phyloP scores from a whole-genome alignment of 805 yeast species.

The Maudiozyma bulderi region DNA sequence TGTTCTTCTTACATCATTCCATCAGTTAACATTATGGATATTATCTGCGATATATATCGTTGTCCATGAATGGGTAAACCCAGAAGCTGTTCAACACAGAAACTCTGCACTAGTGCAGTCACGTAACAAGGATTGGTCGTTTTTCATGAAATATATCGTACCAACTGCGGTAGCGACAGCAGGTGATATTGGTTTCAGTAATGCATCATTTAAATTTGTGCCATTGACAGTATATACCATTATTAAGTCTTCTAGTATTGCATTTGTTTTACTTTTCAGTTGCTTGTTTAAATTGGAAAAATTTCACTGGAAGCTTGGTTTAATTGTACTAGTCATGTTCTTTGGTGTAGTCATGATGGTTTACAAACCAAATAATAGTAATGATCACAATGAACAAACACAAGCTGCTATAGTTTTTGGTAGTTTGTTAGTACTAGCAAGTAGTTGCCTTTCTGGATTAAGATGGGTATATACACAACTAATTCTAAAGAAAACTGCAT shows the following conservation, averaged over 20 bases:
- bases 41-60: conserved; percentile 39
- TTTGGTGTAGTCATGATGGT: conserved; percentile 86
- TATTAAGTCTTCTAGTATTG: conserved; percentile 80
- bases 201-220: conserved; percentile 69
- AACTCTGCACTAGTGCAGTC: not conserved
- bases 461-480: conserved; percentile 94
- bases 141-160: conserved; percentile 46
- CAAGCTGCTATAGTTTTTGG: conserved; percentile 38
- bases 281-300: conserved; percentile 69
- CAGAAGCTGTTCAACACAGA: not conserved
- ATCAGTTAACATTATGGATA: conserved; percentile 59
- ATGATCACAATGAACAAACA: conserved; percentile 12
- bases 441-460: conserved; percentile 77
- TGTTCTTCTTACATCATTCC: conserved; percentile 71
- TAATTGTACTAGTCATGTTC: conserved; percentile 72
- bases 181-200: conserved; percentile 90
- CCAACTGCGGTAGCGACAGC: conserved; percentile 87
- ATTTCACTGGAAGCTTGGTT: conserved; percentile 55
- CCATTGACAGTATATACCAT: conserved; percentile 82
- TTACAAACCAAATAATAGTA: conserved; percentile 32
- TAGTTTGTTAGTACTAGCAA: conserved; percentile 59
- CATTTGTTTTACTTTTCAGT: conserved; percentile 85
- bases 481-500: conserved; percentile 52
- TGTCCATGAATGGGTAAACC: conserved; percentile 8
- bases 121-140: conserved; percentile 19